These are phyloP conservation scores for Coriaria nepalensis DNA, from an alignment of 306 rosid species.

Conservation along the genomic window DNA sequence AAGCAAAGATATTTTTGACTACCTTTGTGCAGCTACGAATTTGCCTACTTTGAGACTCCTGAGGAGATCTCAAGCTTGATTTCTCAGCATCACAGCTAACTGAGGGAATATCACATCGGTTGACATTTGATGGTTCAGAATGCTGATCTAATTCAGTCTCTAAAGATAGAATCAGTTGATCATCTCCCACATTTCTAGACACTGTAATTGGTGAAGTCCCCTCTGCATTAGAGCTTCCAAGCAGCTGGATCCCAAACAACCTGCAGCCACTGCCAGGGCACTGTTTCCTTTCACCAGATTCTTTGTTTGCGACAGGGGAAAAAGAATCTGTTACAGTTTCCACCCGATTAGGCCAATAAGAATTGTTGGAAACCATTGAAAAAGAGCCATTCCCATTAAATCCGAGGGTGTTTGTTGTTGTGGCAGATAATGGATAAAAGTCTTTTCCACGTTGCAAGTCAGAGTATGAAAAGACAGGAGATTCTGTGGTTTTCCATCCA, in stretches of 20 bases:
- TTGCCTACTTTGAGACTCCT: constrained; percentile 77
- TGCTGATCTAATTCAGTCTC: constrained; percentile 72
- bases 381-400: constrained; percentile 52
- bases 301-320: constrained; percentile 42
- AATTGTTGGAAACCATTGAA: constrained; percentile 44
- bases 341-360: constrained; percentile 56
- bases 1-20: neutral
- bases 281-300: constrained; percentile 56
- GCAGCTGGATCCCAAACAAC: constrained; percentile 84
- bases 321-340: constrained; percentile 50
- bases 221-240: constrained; percentile 44
- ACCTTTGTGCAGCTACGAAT: constrained; percentile 98
- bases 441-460: constrained; percentile 55
- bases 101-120: constrained; percentile 71
- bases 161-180: constrained; percentile 32
- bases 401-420: constrained; percentile 43
- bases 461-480: constrained; percentile 47
- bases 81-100: constrained; percentile 88
- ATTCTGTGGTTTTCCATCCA: constrained; percentile 64
- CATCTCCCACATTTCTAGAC: constrained; percentile 41
- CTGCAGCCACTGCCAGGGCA: constrained; percentile 60
- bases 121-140: constrained; percentile 78
- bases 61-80: constrained; percentile 68
- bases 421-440: constrained; percentile 41
- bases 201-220: constrained; percentile 37